These are phyloP conservation scores for Entomortierella chlamydospora DNA, from an alignment of 192 early-diverging fungal genomes.

Conservation along the genomic window DNA sequence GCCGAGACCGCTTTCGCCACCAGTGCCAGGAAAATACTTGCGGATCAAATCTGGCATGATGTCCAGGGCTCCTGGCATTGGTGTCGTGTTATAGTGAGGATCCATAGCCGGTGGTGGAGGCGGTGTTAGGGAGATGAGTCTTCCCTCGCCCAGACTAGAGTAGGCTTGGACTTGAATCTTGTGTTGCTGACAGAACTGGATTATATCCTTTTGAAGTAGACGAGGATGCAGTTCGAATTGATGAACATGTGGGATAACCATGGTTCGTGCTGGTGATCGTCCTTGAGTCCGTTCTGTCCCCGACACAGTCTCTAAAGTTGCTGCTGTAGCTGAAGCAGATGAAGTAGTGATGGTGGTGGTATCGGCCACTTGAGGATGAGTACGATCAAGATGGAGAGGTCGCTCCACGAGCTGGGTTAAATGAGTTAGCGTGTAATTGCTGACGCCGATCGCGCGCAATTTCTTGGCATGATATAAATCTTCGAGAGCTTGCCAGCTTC, in stretches of 20 bases:
- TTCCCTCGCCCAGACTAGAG: conserved; percentile 76
- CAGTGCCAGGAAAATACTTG: conserved; percentile 40
- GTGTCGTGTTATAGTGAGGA: conserved; percentile 18
- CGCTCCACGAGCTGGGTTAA: conserved; percentile 66
- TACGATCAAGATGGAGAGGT: conserved; percentile 11
- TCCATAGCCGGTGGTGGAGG: conserved; percentile 25
- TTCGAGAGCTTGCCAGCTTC: conserved; percentile 74
- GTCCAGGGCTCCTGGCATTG: conserved; percentile 27
- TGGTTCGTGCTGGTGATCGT: conserved; percentile 57
- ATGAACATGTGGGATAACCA: conserved; percentile 71
- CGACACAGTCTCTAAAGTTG: too few relatives aligned
- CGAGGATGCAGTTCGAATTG: conserved; percentile 81
- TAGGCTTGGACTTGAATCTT: conserved; percentile 76
- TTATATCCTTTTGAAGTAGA: conserved; percentile 65
- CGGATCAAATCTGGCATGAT: conserved; percentile 50
- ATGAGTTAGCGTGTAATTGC: conserved; percentile 74
- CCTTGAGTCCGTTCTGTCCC: too few relatives aligned
- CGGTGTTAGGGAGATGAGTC: conserved; percentile 38
- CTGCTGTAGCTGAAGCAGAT: not conserved
- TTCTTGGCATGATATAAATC: conserved; percentile 66
- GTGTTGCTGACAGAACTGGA: conserved; percentile 65
- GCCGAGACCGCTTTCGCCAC: too few relatives aligned
- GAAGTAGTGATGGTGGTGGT: too few relatives aligned
- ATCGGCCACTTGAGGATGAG: conserved; percentile 11
- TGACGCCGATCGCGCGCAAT: conserved; percentile 75